Evolutionary conservation across 331 rosid genomes (phyloP).

Genomic region (Quercus phellos): DNA sequence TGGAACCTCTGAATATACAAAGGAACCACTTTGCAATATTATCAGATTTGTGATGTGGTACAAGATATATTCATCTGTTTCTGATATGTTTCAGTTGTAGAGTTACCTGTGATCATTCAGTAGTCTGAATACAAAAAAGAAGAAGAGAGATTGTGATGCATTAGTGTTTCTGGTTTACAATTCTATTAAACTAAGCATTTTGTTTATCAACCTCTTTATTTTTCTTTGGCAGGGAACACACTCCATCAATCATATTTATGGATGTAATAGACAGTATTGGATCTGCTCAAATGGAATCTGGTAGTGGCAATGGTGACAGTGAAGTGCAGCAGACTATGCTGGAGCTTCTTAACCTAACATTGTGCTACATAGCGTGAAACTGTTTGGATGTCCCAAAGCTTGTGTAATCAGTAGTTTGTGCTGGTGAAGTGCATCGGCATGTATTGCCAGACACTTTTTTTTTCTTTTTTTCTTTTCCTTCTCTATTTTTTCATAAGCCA

Average conservation of each 20-base stretch:
- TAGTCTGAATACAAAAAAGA: not conserved
- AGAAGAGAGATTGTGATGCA: not conserved
- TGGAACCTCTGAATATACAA: not conserved
- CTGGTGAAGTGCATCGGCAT: not conserved
- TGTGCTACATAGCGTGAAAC: not conserved
- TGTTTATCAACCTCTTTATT: not conserved
- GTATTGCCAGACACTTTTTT: not conserved
- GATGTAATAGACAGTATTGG: conserved; percentile 98
- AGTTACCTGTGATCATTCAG: not conserved
- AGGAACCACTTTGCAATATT: not conserved
- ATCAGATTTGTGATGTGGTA: not conserved
- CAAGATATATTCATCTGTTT: not conserved
- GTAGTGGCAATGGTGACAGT: conserved; percentile 98
- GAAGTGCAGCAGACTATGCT: conserved; percentile 97
- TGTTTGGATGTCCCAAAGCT: not conserved
- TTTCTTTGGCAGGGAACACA: conserved; percentile 73
- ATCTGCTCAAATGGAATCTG: conserved; percentile 98
- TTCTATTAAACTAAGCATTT: not conserved
- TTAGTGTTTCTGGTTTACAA: not conserved
- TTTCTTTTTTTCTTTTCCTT: not conserved
- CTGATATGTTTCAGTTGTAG: not conserved
- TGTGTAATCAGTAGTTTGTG: not conserved
- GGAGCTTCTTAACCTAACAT: conserved; percentile 78
- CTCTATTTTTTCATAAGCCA: not conserved
- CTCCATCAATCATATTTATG: conserved; percentile 95